Conservation (phyloP, 495 filamentous ascomycete genomes). For the Penicillium manginii region DNA sequence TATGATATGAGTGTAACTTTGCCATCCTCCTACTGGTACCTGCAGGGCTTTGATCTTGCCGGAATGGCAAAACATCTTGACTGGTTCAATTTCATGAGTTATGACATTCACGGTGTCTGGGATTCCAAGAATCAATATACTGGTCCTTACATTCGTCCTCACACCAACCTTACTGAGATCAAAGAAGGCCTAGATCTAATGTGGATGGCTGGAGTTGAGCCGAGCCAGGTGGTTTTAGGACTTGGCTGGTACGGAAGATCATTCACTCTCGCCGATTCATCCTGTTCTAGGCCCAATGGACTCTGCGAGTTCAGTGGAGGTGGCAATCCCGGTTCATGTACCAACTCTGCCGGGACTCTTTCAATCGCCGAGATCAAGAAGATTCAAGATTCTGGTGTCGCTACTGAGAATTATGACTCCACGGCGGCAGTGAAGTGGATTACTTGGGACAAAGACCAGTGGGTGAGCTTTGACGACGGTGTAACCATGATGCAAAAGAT, state of each 20-base stretch:
- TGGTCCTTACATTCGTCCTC: conserved; percentile 25
- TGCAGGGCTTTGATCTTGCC: conserved; percentile 46
- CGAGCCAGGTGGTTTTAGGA: conserved; percentile 43
- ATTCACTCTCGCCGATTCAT: neutral
- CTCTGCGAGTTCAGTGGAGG: no score
- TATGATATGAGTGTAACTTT: conserved; percentile 47
- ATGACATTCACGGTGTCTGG: conserved; percentile 50
- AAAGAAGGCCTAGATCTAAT: conserved; percentile 35
- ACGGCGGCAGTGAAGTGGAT: no score
- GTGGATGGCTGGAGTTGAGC: conserved; percentile 41
- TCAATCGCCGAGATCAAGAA: no score
- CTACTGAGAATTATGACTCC: no score
- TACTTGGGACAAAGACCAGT: no score
- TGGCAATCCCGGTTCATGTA: no score
- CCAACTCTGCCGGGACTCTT: no score
- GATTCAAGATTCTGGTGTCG: no score
- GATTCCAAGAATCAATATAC: conserved; percentile 22
- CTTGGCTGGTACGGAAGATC: conserved; percentile 13
- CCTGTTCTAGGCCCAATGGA: no score
- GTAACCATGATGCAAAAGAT: no score
- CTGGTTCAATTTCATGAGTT: conserved; percentile 56
- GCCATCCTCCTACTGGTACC: conserved; percentile 44
- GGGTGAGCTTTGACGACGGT: no score
- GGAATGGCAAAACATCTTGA: conserved; percentile 47
- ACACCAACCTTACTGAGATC: conserved; percentile 50